A percentile compares a stretch with the other conserved stretches of the same genome.
These are phyloP conservation scores for Coemansia sp. DNA, from an alignment of 192 early-diverging fungal genomes.

Conservation along the genomic window DNA sequence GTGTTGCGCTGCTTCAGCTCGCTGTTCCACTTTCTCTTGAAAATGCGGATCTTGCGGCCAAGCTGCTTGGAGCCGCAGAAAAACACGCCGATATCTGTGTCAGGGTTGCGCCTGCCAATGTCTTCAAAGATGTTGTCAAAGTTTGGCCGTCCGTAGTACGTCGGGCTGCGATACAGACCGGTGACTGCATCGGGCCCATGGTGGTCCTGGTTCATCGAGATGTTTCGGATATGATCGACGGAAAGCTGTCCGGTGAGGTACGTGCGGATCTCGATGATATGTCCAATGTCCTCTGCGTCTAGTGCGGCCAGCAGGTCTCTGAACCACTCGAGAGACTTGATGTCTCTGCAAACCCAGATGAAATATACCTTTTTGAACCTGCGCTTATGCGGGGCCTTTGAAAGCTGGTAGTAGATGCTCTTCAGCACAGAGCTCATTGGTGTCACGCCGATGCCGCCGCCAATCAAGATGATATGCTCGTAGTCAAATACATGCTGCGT, in stretches of 20 bases:
- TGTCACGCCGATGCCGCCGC: slow-evolving; percentile 71
- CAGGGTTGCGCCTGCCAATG: slow-evolving; percentile 52
- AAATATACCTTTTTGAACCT: slow-evolving; percentile 57
- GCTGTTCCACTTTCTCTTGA: slow-evolving; percentile 30
- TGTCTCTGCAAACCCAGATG: slow-evolving; percentile 65
- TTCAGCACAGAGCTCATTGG: slow-evolving; percentile 71
- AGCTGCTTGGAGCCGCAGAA: slow-evolving; percentile 72
- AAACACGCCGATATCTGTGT: slow-evolving; percentile 72
- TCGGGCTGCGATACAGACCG: slow-evolving; percentile 59
- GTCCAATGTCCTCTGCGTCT: slow-evolving; percentile 56
- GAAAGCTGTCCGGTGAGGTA: slow-evolving; percentile 62
- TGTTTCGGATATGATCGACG: slow-evolving; percentile 60
- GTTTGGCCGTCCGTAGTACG: slow-evolving; percentile 79
- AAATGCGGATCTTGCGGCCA: slow-evolving; percentile 50
- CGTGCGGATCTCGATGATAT: slow-evolving; percentile 62
- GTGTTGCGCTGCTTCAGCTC: slow-evolving; percentile 49
- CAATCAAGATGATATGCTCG: slow-evolving; percentile 59
- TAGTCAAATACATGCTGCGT: slow-evolving; percentile 72
- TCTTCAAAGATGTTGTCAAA: slow-evolving; percentile 66
- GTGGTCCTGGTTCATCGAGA: slow-evolving; percentile 56
- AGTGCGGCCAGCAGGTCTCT: slow-evolving; percentile 60
- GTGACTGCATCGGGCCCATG: slow-evolving; percentile 67
- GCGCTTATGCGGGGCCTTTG: slow-evolving; percentile 13
- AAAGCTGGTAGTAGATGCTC: slow-evolving; percentile 60
- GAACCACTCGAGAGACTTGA: slow-evolving; percentile 66